Base-by-base conservation (phyloP, 2,329 filamentous ascomycete genomes). In the Leptographium flavum region DNA sequence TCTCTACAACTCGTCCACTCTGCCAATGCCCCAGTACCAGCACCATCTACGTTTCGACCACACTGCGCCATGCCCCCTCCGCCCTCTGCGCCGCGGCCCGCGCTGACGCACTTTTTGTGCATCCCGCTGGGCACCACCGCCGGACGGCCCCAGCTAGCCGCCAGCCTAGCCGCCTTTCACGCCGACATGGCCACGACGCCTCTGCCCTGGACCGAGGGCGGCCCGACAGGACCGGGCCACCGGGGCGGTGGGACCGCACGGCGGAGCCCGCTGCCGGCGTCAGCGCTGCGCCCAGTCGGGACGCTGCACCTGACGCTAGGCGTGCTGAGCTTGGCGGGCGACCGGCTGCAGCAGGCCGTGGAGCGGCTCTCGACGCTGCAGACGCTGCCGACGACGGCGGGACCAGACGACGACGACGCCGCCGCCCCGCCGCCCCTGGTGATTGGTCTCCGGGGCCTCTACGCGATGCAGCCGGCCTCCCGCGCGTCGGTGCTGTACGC, bases 261-360 rank as follows among this genome's bases (percentile, higher is more conserved):
- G 3, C 45, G 44, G 13, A 39, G 39, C 3, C n/a, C n/a, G 10
- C 63, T 90, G 10, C 82, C 83, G 0, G 58, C 67, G 28, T 72
- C 72, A 45, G 86, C 87, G 2, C 65, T 94, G 42, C 70, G 87
- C 25, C 87, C 87, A 0, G 63, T 85, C 0, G 84, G 85, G 1
- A 87, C 87, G 1, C 62, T 95, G 40, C 90, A 96, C 61, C 66
- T 94, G 3, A 95, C 88, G 0, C 69, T 95, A 0, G 88, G 87
- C 0, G 83, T 93, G 1, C 88, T 95, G 83, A 81, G 74, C 51
- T 71, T 94, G 10, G 62, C 68, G 3, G 17, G n/a, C 13, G 67
- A 71, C 43, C 57, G 59, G 5, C 51, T 74, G 7, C 62, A 63
- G 4, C 59, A 54, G 33, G 71, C 71, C 2, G 55, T 63, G 14